These are phyloP conservation scores for Paramecium octaurelia DNA, from an alignment of 73 alveolate genomes.

Conservation along the genomic window DNA sequence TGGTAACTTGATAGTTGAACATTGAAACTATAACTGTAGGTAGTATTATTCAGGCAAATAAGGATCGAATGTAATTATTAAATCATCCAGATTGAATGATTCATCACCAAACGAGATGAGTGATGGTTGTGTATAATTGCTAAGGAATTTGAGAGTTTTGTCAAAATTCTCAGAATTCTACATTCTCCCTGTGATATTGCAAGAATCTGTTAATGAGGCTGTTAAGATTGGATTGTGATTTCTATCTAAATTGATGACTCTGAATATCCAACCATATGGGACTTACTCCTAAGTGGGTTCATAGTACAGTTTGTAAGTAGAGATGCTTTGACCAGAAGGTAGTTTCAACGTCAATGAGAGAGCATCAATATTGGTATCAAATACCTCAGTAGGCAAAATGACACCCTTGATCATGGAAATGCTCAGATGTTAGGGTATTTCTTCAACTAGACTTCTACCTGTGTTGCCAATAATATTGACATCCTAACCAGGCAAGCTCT, in stretches of 20 bases:
- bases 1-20: background rate
- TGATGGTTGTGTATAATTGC: background rate
- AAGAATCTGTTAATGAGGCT: background rate
- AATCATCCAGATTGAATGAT: background rate
- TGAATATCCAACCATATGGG: background rate
- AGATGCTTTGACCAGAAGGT: slow-evolving; percentile 15
- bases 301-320: background rate
- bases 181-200: slow-evolving; percentile 1
- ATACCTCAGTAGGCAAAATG: background rate
- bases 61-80: slow-evolving; percentile 25
- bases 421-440: background rate
- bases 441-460: background rate
- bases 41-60: background rate
- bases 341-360: background rate
- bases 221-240: background rate
- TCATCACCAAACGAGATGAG: background rate
- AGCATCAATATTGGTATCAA: background rate
- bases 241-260: background rate
- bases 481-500: background rate
- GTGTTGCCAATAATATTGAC: background rate
- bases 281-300: background rate
- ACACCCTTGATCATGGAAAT: background rate
- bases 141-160: background rate
- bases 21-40: background rate
- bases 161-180: background rate